Evolutionary conservation across 2,329 filamentous ascomycete genomes (phyloP), one percentile per base, ranked within the genome.

Genomic region (Fusarium tricinctum): DNA sequence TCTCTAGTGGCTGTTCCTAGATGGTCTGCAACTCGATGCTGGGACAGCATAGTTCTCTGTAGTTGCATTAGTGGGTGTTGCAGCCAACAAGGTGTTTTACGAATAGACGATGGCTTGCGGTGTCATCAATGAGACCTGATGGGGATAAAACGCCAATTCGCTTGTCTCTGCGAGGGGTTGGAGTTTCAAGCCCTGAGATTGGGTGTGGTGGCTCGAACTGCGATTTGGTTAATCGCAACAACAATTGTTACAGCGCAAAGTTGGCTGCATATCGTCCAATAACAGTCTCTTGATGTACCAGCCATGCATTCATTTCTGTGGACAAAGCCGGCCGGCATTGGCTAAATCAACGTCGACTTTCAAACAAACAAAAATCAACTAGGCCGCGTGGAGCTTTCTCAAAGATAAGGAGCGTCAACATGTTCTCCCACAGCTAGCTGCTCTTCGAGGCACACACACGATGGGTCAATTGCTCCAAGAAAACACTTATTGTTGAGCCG

Each of bases 401-500:
- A 20, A 44, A 45, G 43, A 50, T 35, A 19, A 48, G 26, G 30
- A 54, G 38, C 32, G 47, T 59, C 60, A 40, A 52, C 26, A 22
- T 35, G 20, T 45, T 35, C 19, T 53, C n/a, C 39, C 48, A 33
- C 28, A 30, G 28, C 38, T 10, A 49, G 20, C 45, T 56, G 49
- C 47, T 57, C 20, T 23, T 51, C 6, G 30, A 15, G 30, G 42
- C 45, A 22, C 30, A 19, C 45, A 22, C 30, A 19, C n/a, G 26
- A 56, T 45, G 43, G 32, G 48, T 49, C 44, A 56, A 22, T 48
- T 49, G 22, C 23, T 49, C 28, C 33, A 23, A 39, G 53, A 35
- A 47, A 56, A 51, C 57, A 54, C 69, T 58, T 55, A 55, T 39
- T 57, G 57, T 63, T 62, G 69, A 68, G 71, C 71, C 71, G 71